These are phyloP conservation scores for Bipolaris zeicola DNA, from an alignment of 2,329 filamentous ascomycete genomes.

Conservation along the genomic window DNA sequence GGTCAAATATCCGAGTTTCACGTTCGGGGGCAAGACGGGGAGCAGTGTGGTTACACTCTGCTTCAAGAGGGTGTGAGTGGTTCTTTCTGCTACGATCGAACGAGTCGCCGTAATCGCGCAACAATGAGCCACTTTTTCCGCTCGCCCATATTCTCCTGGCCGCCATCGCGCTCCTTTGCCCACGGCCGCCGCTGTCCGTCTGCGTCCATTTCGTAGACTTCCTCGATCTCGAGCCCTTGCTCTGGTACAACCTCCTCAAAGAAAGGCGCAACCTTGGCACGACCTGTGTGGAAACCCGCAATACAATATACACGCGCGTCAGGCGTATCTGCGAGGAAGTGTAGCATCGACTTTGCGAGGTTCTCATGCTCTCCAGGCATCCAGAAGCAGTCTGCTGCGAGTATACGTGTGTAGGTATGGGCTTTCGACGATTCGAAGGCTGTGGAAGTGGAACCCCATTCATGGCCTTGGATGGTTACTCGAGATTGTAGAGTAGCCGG, in stretches of 20 bases:
- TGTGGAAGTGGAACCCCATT: conserved; percentile 64
- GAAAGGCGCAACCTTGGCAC: conserved; percentile 68
- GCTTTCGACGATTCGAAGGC: conserved; percentile 48
- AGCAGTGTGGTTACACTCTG: conserved; percentile 88
- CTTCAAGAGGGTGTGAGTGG: conserved; percentile 63
- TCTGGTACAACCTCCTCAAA: conserved; percentile 61
- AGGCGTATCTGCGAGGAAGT: conserved; percentile 60
- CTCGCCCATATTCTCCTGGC: conserved; percentile 64
- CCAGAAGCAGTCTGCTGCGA: conserved; percentile 78
- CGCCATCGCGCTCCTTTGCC: conserved; percentile 60
- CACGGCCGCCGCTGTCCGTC: conserved; percentile 67
- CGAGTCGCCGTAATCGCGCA: conserved; percentile 45
- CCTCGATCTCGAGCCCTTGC: conserved; percentile 63
- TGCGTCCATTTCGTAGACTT: conserved; percentile 72
- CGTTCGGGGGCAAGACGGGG: conserved; percentile 85
- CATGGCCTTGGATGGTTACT: conserved; percentile 63
- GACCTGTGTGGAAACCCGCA: conserved; percentile 74
- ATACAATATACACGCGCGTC: conserved; percentile 66
- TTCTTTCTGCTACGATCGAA: background rate
- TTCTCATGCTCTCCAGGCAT: conserved; percentile 75
- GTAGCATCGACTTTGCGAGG: conserved; percentile 65
- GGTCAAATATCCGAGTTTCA: conserved; percentile 84
- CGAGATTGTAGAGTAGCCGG: conserved; percentile 39
- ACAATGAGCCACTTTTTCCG: conserved; percentile 75
- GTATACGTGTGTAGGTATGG: conserved; percentile 63